These are phyloP conservation scores for Lichtheimia corymbifera DNA, from an alignment of 371 early-diverging fungal species.

Conservation along the genomic window DNA sequence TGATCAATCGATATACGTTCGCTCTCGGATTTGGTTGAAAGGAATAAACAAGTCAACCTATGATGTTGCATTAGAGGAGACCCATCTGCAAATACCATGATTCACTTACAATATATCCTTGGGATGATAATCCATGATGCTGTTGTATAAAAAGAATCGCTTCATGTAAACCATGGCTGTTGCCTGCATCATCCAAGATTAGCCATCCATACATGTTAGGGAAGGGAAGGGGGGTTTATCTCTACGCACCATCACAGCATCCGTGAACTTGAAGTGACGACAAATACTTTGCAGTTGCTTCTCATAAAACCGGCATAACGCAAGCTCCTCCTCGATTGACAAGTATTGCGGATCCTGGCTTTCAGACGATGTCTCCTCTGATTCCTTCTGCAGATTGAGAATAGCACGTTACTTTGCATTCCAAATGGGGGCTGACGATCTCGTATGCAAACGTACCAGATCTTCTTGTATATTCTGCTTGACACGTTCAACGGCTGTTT, in stretches of 20 bases:
- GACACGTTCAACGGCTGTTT: conserved; percentile 60
- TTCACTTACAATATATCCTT: conserved; percentile 72
- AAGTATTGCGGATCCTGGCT: conserved; percentile 38
- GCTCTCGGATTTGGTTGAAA: conserved; percentile 88
- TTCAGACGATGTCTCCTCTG: conserved; percentile 5
- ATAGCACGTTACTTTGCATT: neutral
- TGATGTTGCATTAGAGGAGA: neutral
- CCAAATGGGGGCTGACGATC: too few species aligned
- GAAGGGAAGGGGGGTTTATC: neutral
- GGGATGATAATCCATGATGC: conserved; percentile 89
- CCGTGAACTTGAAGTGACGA: conserved; percentile 53
- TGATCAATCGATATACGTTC: conserved; percentile 75
- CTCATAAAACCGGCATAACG: conserved; percentile 52
- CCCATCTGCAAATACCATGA: neutral
- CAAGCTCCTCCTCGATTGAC: conserved; percentile 53
- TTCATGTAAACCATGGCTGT: conserved; percentile 91
- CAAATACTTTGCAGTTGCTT: conserved; percentile 35
- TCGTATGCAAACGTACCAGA: conserved; percentile 20
- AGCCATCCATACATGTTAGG: neutral
- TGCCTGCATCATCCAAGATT: conserved; percentile 51
- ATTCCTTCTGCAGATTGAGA: neutral
- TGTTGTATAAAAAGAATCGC: conserved; percentile 85
- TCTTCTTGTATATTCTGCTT: conserved; percentile 58
- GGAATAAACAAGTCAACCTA: conserved; percentile 82
- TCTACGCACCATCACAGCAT: conserved; percentile 53